These are phyloP conservation scores for Solanum sitiens DNA, from an alignment of 257 asterid species.

Conservation along the genomic window DNA sequence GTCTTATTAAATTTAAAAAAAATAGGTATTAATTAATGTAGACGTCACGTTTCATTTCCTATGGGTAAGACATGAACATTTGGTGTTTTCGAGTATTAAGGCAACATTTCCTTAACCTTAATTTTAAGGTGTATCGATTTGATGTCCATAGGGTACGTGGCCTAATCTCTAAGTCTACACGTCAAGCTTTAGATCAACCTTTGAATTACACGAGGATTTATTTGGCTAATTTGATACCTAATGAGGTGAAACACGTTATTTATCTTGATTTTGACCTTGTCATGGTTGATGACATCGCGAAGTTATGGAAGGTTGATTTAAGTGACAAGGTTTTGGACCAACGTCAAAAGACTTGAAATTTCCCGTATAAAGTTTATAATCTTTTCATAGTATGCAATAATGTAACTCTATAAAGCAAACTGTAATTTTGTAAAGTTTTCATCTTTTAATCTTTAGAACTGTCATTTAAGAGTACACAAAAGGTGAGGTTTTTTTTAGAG, in stretches of 20 bases:
- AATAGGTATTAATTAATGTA: background rate
- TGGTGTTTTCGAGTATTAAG: constrained; percentile 32
- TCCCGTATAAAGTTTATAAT: too few species aligned
- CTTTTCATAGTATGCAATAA: too few species aligned
- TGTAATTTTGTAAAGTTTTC: too few species aligned
- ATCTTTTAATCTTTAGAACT: too few species aligned
- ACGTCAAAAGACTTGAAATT: background rate
- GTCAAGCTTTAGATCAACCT: constrained; percentile 69
- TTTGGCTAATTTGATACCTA: constrained; percentile 36
- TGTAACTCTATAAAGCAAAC: too few species aligned
- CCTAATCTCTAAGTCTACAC: constrained; percentile 51
- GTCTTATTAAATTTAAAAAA: too few species aligned
- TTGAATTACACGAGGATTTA: constrained; percentile 53
- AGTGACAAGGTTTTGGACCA: constrained; percentile 29
- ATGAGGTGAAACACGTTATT: constrained; percentile 31
- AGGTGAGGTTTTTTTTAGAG: too few species aligned
- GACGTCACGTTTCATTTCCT: constrained; percentile 47
- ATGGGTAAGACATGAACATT: constrained; percentile 20
- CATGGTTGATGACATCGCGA: constrained; percentile 43
- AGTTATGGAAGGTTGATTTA: constrained; percentile 46
- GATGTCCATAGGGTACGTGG: constrained; percentile 26
- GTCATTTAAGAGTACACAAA: too few species aligned
- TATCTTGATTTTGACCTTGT: constrained; percentile 66
- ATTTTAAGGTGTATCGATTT: constrained; percentile 37
- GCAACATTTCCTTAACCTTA: constrained; percentile 51